Evolutionary conservation across 1,139 yeast genomes (phyloP).

Genomic region (Pichia sp.): DNA sequence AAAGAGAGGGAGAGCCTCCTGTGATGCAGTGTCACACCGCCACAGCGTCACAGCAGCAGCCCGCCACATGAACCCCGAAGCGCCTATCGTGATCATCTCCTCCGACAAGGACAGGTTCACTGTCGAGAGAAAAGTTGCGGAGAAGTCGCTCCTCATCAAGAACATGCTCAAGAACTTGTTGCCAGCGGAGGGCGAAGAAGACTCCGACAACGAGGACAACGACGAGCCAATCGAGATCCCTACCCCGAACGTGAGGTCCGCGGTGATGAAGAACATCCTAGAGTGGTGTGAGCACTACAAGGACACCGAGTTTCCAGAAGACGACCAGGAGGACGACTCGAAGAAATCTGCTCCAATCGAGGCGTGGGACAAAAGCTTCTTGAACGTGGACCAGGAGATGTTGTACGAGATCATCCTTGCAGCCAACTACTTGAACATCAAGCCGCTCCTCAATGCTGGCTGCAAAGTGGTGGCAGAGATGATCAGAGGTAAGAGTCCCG

Average conservation of each 20-base stretch:
- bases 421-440: constrained; percentile 90
- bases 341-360: constrained; percentile 81
- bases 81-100: constrained; percentile 54
- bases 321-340: constrained; percentile 67
- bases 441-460: constrained; percentile 88
- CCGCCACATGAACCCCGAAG: constrained; percentile 19
- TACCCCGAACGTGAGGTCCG: constrained; percentile 80
- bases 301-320: constrained; percentile 71
- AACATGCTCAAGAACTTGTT: constrained; percentile 82
- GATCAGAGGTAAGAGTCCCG: constrained; percentile 95
- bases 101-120: constrained; percentile 69
- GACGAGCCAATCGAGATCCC: constrained; percentile 72
- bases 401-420: constrained; percentile 92
- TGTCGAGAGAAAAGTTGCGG: constrained; percentile 80
- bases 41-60: no score
- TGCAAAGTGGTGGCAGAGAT: constrained; percentile 97
- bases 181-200: constrained; percentile 50
- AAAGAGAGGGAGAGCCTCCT: background rate
- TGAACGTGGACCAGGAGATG: constrained; percentile 98
- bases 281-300: constrained; percentile 98
- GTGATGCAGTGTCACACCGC: no score
- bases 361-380: constrained; percentile 94
- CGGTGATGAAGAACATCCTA: constrained; percentile 82
- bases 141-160: constrained; percentile 79
- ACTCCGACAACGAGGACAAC: constrained; percentile 35